Evolutionary conservation across 2,329 filamentous ascomycete species (phyloP), one percentile per base, ranked within the genome.

Genomic region (Rosellinia necatrix): DNA sequence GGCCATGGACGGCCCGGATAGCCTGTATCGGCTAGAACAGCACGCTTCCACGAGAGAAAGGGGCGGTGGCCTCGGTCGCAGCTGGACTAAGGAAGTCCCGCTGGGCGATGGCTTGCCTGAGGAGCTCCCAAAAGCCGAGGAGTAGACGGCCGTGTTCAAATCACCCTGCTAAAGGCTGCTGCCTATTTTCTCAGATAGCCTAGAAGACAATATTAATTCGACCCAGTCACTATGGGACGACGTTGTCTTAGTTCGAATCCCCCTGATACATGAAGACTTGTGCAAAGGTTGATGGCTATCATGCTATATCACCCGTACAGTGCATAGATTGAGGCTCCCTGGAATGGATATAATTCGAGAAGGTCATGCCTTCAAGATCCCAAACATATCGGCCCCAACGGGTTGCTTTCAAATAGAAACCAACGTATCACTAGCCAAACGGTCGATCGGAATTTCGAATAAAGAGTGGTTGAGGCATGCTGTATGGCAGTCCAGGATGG

Each of bases 51-150:
- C 79, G 6, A 71, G 71, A 54, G 70, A 70, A 55, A 75, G 74
- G 1, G 77, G 76, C 3, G 81, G 81, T 4, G 81, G 80, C 1
- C 74, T 84, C 70, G 80, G 80, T 4, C 74, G 73, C 66, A 83
- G 80, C 62, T 67, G 68, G 63, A 67, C 65, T 3, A 66, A 74
- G 4, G 64, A 65, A 6, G 73, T 79, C 17, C 61, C 68, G 40
- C 61, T 80, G 15, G 77, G 77, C 0, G 64, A 65, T 4, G 72
- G 70, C 13, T 56, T 79, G 32, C 76, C 75, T 0, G 71, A 73
- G 1, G 70, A 72, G 37, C 48, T 63, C n/a, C 64, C 66, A 15
- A 56, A 64, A 19, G 59, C 49, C 6, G 56, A 60, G 42, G 53
- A 30, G 37, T 51, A 21, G 25, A 41, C 30, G 25, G 24, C 5